Evolutionary conservation across 2,329 filamentous ascomycete genomes (phyloP), one percentile per base, ranked within the genome.

Genomic region (Immersiporthe knoxdaviesiana): DNA sequence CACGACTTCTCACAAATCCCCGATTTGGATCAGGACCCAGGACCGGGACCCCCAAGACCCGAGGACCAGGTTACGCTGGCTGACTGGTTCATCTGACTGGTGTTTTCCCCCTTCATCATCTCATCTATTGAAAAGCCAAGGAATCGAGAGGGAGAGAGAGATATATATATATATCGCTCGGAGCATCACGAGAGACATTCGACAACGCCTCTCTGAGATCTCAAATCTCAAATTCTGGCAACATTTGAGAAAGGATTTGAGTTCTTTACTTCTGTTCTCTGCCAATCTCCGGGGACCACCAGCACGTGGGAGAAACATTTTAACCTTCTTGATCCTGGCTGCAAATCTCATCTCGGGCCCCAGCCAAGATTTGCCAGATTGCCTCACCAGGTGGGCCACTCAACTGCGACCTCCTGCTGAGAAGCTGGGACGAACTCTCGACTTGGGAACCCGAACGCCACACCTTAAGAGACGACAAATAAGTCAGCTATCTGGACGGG

Each of bases 291-390:
- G 56, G 56, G 16, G 44, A 47, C 44, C 32, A 37, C 32, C 56
- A n/a, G 32, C 56, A 59, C 30, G 56, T 37, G 56, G 30, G 56
- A 59, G 56, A 59, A 59, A 37, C 56, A 59, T 32, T 32, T 59
- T 59, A 59, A 59, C 56, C 56, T 59, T 59, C 30, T 59, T 59
- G 56, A 59, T 59, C 56, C 56, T 59, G 56, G 56, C 56, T 32
- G 56, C 56, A 37, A 37, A 59, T 59, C 56, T 59, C 56, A 37
- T 59, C 32, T 37, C 56, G 32, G 56, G 52, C 52, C 56, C 56
- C 56, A 37, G 56, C 56, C 56, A 32, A 59, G 27, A 59, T 37
- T 35, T 47, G 21, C 44, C 44, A 47, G 44, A 56, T 18, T 30
- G 24, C 52, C 52, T 30, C 52, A 56, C 52, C 52, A 7, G 27